These are phyloP conservation scores for Phoma sp. DNA, from an alignment of 2,329 filamentous ascomycete species.

Conservation along the genomic window DNA sequence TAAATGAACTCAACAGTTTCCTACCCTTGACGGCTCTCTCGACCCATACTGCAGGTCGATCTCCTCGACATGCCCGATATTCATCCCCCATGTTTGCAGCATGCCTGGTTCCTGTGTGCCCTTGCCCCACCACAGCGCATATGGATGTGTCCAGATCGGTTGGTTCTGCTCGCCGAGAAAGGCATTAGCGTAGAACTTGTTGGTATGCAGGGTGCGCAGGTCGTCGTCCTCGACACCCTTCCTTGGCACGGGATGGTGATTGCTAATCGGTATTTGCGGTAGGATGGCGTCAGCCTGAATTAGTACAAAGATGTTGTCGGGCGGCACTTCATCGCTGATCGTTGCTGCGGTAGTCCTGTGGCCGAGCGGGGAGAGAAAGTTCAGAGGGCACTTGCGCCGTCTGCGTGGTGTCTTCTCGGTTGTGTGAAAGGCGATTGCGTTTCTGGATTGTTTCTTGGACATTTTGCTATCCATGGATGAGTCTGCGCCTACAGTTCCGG, in stretches of 20 bases:
- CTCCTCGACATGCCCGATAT: constrained; percentile 74
- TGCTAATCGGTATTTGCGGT: constrained; percentile 47
- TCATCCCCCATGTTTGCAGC: constrained; percentile 70
- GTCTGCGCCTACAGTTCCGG: neutral
- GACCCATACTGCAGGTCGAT: constrained; percentile 71
- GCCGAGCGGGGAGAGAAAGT: constrained; percentile 21
- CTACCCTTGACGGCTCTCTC: constrained; percentile 41
- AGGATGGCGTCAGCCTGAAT: constrained; percentile 52
- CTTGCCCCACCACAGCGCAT: constrained; percentile 54
- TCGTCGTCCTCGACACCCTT: constrained; percentile 49
- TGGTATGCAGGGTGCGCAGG: constrained; percentile 66
- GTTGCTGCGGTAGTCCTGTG: neutral
- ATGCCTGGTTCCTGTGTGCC: constrained; percentile 60
- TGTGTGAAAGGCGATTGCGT: neutral
- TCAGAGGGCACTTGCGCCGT: constrained; percentile 16
- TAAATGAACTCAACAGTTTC: neutral
- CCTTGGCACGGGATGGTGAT: constrained; percentile 51
- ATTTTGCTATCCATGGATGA: neutral
- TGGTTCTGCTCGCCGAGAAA: constrained; percentile 75
- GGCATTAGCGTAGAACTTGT: constrained; percentile 76
- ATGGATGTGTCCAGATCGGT: constrained; percentile 74
- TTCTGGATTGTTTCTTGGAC: neutral
- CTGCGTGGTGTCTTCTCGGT: neutral
- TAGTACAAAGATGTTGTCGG: constrained; percentile 50
- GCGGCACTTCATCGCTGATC: constrained; percentile 16